A percentile compares a stretch with the other conserved stretches of the same genome.
Evolutionary conservation across 352 stramenopile genomes (phyloP).

Genomic region (Phytophthora fragariaefolia): DNA sequence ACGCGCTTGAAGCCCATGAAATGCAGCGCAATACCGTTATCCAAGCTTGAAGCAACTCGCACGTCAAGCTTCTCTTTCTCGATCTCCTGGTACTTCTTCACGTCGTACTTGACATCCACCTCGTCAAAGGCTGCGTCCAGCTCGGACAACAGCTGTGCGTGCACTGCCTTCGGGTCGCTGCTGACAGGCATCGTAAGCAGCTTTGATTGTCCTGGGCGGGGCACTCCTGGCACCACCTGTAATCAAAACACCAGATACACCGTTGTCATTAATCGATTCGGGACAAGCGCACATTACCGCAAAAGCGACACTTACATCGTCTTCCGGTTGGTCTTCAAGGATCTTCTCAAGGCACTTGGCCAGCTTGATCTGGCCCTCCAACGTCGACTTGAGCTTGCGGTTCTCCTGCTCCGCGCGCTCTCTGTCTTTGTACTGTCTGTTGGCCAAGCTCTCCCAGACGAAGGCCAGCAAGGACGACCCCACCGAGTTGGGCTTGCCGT

Average conservation of each 20-base stretch:
- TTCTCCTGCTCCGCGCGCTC: conserved; percentile 51
- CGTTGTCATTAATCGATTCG: conserved; percentile 1
- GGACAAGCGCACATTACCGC: neutral
- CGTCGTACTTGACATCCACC: conserved; percentile 32
- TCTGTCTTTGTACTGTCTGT: conserved; percentile 44
- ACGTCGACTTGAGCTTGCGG: conserved; percentile 42
- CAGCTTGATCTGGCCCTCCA: conserved; percentile 49
- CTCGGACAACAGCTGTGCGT: conserved; percentile 32
- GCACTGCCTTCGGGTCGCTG: conserved; percentile 30
- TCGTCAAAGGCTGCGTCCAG: conserved; percentile 31
- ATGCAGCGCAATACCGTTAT: conserved; percentile 36
- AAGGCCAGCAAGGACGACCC: conserved; percentile 27
- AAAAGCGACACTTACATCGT: conserved; percentile 19
- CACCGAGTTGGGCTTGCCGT: conserved; percentile 22
- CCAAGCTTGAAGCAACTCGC: conserved; percentile 31
- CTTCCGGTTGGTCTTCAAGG: conserved; percentile 37
- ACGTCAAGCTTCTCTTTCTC: conserved; percentile 33
- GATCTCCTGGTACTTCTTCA: conserved; percentile 25
- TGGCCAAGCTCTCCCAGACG: conserved; percentile 51
- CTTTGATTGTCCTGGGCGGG: conserved; percentile 20
- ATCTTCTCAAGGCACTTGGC: conserved; percentile 50
- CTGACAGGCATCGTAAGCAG: conserved; percentile 23
- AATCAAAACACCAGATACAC: neutral
- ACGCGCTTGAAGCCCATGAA: conserved; percentile 42
- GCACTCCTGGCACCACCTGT: conserved; percentile 8